Evolutionary conservation across 805 yeast species (phyloP), one percentile per base, ranked within the genome.

Genomic region (Spathaspora passalidarum): DNA sequence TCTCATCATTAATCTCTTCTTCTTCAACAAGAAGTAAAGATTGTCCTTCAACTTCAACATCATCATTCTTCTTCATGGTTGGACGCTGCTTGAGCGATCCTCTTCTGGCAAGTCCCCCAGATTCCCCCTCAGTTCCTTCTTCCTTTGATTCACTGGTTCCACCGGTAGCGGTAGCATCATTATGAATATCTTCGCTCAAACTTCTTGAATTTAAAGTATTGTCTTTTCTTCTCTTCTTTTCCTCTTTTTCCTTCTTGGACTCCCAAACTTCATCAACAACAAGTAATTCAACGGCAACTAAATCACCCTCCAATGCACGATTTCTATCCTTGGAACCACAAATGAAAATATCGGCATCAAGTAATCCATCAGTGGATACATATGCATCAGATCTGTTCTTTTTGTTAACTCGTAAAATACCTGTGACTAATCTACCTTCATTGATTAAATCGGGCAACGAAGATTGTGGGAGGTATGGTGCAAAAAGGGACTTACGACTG

Each of bases 291-390:
- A 94, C 91, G 0, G 99, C 99, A 34, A 94, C 99, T 43, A 89
- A 71, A 63, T 94, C 99, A 47, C 97, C 97, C 66, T 94, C 99
- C 45, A 94, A 72, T 2, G 99, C 98, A 63, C 99, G 83, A 66
- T 94, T 94, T 64, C 99, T 86, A 67, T 94, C 99, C 64, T 94
- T 94, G 9, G 98, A 91, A 9, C 99, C 99, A 72, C 98, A 94
- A 54, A 94, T 94, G 61, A 90, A 94, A 50, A 94, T 89, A 65
- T 94, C 99, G 0, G 99, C 96, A 66, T 94, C 99, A 51, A 94
- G 76, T 25, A 91, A 78, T 1, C 97, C 97, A 63, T 91, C 97
- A 0, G 98, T 92, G 5, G 96, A 82, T n/a, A 94, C 98, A 68
- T 95, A 94, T 0, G 99, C 99, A 68, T 94, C 98, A 1, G 97